Evolutionary conservation across 208 protist species (phyloP).

Genomic region (Trypanosoma boissoni): DNA sequence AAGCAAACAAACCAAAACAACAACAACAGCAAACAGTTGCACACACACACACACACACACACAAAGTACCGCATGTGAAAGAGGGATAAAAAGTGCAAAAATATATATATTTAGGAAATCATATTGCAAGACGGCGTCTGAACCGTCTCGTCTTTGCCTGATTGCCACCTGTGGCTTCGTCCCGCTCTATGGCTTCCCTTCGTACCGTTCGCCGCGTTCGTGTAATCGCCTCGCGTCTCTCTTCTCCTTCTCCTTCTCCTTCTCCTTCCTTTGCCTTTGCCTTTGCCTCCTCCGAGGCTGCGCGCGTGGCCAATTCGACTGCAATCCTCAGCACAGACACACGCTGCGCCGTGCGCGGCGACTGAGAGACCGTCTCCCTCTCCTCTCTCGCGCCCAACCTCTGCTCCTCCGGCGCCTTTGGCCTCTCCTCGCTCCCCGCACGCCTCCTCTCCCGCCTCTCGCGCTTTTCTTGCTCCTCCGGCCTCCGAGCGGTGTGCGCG

Average conservation of each 20-base stretch:
- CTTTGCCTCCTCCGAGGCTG: not conserved
- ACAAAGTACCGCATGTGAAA: too few species aligned
- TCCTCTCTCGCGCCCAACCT: not conserved
- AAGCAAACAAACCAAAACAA: too few species aligned
- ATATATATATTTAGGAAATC: too few species aligned
- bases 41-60: too few species aligned
- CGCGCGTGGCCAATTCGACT: constrained; percentile 3
- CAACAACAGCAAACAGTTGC: too few species aligned
- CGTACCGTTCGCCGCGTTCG: constrained; percentile 13
- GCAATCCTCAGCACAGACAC: constrained; percentile 17
- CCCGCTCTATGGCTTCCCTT: too few species aligned
- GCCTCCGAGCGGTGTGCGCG: constrained; percentile 18
- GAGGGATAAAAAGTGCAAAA: too few species aligned
- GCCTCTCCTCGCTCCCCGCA: not conserved
- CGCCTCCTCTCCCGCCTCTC: constrained; percentile 4
- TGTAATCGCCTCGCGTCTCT: not conserved
- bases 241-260: not conserved
- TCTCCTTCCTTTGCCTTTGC: not conserved
- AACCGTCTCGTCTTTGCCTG: too few species aligned
- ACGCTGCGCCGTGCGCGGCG: not conserved
- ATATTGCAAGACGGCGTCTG: too few species aligned
- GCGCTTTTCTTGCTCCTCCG: constrained; percentile 25
- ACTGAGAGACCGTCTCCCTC: not conserved
- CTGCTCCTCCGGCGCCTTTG: not conserved
- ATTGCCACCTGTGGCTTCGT: too few species aligned